phyloP scores from a whole-genome alignment of 768 basidiomycete genomes.

The Mycena latifolia region DNA sequence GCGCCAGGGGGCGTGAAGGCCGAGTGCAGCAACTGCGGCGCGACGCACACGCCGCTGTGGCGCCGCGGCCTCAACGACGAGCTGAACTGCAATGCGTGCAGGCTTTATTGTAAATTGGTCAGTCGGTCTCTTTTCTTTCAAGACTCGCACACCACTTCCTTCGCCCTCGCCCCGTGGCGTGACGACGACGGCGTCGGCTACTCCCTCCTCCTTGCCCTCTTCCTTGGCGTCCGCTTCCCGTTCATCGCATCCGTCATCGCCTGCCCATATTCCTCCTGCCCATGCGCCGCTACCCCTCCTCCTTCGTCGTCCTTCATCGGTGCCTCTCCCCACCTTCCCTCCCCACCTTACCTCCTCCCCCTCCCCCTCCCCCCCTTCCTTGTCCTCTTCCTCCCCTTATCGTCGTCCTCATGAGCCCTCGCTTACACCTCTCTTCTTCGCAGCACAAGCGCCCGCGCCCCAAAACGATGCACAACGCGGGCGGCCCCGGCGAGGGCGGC shows the following conservation, averaged over 20 bases:
- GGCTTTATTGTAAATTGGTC: constrained; percentile 88
- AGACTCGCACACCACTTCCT: too few species aligned
- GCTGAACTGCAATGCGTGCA: constrained; percentile 91
- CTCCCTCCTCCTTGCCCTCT: too few species aligned
- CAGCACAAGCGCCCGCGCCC: constrained; percentile 91
- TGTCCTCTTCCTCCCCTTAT: not conserved
- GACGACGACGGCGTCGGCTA: too few species aligned
- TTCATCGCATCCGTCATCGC: not conserved
- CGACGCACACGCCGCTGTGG: constrained; percentile 91
- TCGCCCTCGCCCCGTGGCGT: too few species aligned
- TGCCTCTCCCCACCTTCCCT: too few species aligned
- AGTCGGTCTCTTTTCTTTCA: constrained; percentile 42
- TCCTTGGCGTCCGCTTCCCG: too few species aligned
- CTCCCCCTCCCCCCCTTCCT: not conserved
- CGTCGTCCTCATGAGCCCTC: too few species aligned
- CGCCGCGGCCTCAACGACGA: constrained; percentile 89
- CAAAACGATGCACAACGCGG: constrained; percentile 86
- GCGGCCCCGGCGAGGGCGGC: constrained; percentile 81
- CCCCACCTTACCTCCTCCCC: too few species aligned
- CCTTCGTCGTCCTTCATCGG: too few species aligned
- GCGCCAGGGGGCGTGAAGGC: constrained; percentile 76
- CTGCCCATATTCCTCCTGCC: too few species aligned
- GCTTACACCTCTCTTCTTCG: not conserved
- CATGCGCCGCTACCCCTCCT: too few species aligned
- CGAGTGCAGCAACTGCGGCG: constrained; percentile 90